These are phyloP conservation scores for Paraphoma chrysanthemicola DNA, from an alignment of 2,329 filamentous ascomycete genomes.

Conservation along the genomic window DNA sequence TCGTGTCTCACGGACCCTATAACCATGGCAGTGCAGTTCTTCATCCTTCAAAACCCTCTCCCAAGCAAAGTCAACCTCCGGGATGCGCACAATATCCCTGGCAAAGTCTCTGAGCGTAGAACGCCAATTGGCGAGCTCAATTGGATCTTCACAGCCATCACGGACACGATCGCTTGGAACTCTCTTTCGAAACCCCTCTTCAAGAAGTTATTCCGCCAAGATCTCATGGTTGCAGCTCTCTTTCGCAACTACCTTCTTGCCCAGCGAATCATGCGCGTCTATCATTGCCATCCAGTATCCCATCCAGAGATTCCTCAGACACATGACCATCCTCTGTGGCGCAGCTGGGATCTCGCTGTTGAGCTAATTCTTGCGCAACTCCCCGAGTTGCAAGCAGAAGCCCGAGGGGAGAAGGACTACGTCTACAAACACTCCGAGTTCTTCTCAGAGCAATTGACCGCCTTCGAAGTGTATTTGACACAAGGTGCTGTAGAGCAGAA, in stretches of 20 bases:
- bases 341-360: constrained; percentile 96
- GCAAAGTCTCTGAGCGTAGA: constrained; percentile 87
- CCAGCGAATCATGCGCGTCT: constrained; percentile 94
- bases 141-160: constrained; percentile 99
- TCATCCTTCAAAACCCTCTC: constrained; percentile 89
- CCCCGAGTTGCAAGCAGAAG: constrained; percentile 77
- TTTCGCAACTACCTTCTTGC: constrained; percentile 96
- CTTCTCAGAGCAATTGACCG: constrained; percentile 95
- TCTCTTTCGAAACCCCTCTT: constrained; percentile 88
- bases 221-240: constrained; percentile 97
- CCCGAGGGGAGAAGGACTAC: constrained; percentile 78
- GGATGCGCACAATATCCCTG: constrained; percentile 86
- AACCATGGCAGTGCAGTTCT: constrained; percentile 95
- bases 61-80: constrained; percentile 74
- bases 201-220: constrained; percentile 95
- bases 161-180: constrained; percentile 98
- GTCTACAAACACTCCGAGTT: constrained; percentile 95
- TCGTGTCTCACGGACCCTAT: constrained; percentile 96
- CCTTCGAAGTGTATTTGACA: constrained; percentile 93
- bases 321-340: constrained; percentile 93
- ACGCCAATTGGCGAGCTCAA: constrained; percentile 96
- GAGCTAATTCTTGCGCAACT: constrained; percentile 93
- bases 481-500: constrained; percentile 85
- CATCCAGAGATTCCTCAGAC: constrained; percentile 92
- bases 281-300: constrained; percentile 93